phyloP scores from a whole-genome alignment of 1,284 basidiomycete species.

The Sutorius eximius region DNA sequence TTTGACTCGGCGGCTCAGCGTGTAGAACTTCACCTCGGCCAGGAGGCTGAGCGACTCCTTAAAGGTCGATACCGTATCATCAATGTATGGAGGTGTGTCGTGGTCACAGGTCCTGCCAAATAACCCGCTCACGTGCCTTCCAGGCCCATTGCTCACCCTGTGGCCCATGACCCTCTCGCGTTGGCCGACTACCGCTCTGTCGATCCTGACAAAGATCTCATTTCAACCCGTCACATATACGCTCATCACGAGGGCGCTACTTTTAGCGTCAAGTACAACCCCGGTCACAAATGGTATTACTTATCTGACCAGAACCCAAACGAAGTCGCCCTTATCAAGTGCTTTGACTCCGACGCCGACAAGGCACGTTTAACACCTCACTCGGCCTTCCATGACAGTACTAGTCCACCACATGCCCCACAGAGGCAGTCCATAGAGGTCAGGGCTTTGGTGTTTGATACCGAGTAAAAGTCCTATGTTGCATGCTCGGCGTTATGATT shows the following conservation, averaged over 20 bases:
- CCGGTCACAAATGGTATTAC: conserved; percentile 51
- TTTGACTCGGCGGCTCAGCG: conserved; percentile 38
- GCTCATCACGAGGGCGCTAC: conserved; percentile 13
- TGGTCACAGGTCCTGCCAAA: neutral
- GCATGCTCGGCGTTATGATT: neutral
- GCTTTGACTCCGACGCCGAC: conserved; percentile 43
- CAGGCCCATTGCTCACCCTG: conserved; percentile 45
- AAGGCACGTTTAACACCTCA: conserved; percentile 48
- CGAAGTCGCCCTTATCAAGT: conserved; percentile 51
- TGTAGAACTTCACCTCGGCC: conserved; percentile 40
- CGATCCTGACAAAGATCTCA: conserved; percentile 13
- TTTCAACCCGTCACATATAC: conserved; percentile 17
- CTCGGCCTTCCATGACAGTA: conserved; percentile 44
- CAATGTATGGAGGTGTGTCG: conserved; percentile 48
- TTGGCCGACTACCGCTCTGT: conserved; percentile 22
- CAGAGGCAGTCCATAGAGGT: conserved; percentile 34
- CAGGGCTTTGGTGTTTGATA: conserved; percentile 29
- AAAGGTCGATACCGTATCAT: conserved; percentile 49
- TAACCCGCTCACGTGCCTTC: neutral
- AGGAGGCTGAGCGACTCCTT: conserved; percentile 41
- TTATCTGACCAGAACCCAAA: conserved; percentile 46
- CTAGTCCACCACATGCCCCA: conserved; percentile 41
- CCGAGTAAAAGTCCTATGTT: conserved; percentile 13
- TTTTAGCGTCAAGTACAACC: conserved; percentile 34
- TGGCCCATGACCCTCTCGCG: conserved; percentile 27